Evolutionary conservation across 306 rosid species (phyloP), one percentile per base, ranked within the genome.

Genomic region (Trifolium subterraneum): DNA sequence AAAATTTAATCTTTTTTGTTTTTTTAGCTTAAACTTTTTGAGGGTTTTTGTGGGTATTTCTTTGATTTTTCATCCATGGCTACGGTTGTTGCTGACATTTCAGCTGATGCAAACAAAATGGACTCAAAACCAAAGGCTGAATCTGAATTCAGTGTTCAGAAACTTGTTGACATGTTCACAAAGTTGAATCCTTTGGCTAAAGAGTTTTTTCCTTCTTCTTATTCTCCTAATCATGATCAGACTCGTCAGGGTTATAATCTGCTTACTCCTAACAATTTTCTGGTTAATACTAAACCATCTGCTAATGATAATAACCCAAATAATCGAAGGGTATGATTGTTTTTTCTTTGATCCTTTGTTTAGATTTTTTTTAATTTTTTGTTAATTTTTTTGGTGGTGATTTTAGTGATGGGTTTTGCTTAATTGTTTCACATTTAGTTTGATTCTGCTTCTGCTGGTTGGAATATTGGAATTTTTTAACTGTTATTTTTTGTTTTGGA

Each of bases 181-280:
- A 93, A 93, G 87, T 55, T 93, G 88, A 93, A 93, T 84, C 98
- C 98, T 50, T 83, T 70, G 78, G 98, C 97, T 11, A 88, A 91
- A 76, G 98, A 93, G 79, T 93, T 93, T 75, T 76, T 93, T 47
- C 98, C 98, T 73, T 88, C 98, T 10, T 83, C 92, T 16, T 83
- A 84, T 71, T 47, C 89, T 74, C 88, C 29, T 15, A 56, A 73
- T 47, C 87, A 80, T 74, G 82, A 84, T 68, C 83, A 75, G 63
- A 64, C 19, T 55, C 66, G 61, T 84, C 86, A 78, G 73, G 83
- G 80, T 54, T 65, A 35, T 80, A 71, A 84, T 80, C 90, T 84
- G 51, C 80, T 86, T 77, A 81, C 77, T 42, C 79, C 84, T 4
- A 78, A 76, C 79, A 73, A 79, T 82, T 87, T 84, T 74, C 70